Evolutionary conservation across 768 basidiomycete genomes (phyloP), one percentile per base, ranked within the genome.

Genomic region (Lentinula edodes): DNA sequence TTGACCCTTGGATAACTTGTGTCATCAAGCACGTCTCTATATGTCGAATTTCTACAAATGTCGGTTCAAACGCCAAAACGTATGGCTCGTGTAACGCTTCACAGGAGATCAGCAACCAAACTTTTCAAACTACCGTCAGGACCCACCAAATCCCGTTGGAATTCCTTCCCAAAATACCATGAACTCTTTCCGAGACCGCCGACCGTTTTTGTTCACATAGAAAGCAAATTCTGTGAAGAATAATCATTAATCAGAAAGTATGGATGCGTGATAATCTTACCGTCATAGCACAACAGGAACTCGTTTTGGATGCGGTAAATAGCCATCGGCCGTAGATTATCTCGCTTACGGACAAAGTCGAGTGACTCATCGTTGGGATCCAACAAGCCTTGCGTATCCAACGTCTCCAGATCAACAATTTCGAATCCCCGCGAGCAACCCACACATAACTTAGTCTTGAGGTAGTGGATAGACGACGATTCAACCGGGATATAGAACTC

Each of bases 401-500:
- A 76, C 62, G 90, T 95, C 73, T 98, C 95, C 42, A 98, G 83
- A 72, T 99, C 97, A 64, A 99, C 93, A 65, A 99, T 98, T 76
- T 98, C 97, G 72, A 99, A 98, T 16, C 97, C 97, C 68, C 93
- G 90, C 9, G 95, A 92, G 70, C 95, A 96, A 1, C 96, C 97
- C 13, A 99, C 93, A 72, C 97, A 99, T 66, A 99, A 84, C 76
- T 90, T 91, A 52, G 96, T 97, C 79, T 96, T 97, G 66, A 99
- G 81, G 77, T 96, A 98, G 74, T 97, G 96, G 23, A 98, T 90
- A 12, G 95, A 98, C 61, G 87, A 93, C 55, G 94, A 96, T 72
- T 98, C 95, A 12, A 97, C 93, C 0, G 97, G 96, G 62, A 99
- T 98, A 70, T 98, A 99, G 76, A 99, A 98, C 72, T 98, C 96